A percentile compares a stretch with the other conserved stretches of the same genome.
Conservation (phyloP, 768 basidiomycete species). For the Tricholomella constricta region DNA sequence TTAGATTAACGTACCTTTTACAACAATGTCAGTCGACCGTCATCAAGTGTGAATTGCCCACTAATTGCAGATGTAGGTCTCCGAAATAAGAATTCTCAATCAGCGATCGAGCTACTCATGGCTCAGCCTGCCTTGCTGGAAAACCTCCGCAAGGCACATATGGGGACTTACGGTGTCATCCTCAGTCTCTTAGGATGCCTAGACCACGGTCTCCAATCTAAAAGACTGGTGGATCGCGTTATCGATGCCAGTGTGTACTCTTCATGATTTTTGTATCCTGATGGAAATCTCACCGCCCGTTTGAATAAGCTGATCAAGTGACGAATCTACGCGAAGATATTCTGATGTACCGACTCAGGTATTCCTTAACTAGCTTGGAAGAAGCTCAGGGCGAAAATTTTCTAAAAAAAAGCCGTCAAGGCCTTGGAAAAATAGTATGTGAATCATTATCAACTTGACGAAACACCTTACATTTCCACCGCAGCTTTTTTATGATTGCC, state of each 20-base stretch:
- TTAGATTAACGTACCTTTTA: constrained; percentile 79
- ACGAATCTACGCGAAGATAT: constrained; percentile 91
- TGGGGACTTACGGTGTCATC: constrained; percentile 91
- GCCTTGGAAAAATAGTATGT: constrained; percentile 90
- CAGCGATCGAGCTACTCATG: constrained; percentile 84
- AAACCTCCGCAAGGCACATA: constrained; percentile 84
- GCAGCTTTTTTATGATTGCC: constrained; percentile 90
- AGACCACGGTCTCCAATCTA: constrained; percentile 83
- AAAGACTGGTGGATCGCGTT: constrained; percentile 86
- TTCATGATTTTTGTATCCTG: constrained; percentile 40
- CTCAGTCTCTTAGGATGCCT: constrained; percentile 91
- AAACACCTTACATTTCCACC: neutral
- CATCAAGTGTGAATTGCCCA: neutral
- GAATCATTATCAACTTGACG: neutral
- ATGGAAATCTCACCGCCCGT: neutral
- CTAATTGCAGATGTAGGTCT: constrained; percentile 52
- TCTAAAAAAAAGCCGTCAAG: constrained; percentile 71
- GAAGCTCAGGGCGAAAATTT: constrained; percentile 58
- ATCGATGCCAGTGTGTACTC: constrained; percentile 66
- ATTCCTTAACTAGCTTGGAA: constrained; percentile 79
- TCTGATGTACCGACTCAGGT: constrained; percentile 77
- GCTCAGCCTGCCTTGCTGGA: constrained; percentile 80
- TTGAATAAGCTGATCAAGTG: constrained; percentile 89
- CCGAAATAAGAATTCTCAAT: constrained; percentile 64
- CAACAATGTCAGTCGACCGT: constrained; percentile 60